Evolutionary conservation across 768 basidiomycete species (phyloP).

Genomic region (Vararia minispora): DNA sequence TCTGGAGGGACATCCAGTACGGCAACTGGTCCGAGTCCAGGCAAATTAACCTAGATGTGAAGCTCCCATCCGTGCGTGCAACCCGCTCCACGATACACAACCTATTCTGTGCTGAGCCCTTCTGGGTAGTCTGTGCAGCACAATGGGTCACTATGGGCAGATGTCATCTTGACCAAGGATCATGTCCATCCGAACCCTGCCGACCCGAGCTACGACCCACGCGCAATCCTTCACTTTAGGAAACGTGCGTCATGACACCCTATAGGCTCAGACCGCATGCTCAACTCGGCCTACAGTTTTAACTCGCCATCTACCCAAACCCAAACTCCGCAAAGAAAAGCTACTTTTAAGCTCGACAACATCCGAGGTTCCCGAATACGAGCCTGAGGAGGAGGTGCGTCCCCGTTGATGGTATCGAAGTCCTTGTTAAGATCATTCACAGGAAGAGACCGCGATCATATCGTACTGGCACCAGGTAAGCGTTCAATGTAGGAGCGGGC

Average conservation of each 20-base stretch:
- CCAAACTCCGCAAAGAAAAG: slow-evolving; percentile 71
- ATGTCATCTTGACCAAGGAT: slow-evolving; percentile 63
- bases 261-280: slow-evolving; percentile 1
- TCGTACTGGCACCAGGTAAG: slow-evolving; percentile 77
- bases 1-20: slow-evolving; percentile 70
- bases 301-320: slow-evolving; percentile 71
- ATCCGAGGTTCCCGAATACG: too few species aligned
- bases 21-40: slow-evolving; percentile 64
- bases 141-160: slow-evolving; percentile 78
- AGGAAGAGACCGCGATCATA: slow-evolving; percentile 29
- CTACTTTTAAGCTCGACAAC: slow-evolving; percentile 50
- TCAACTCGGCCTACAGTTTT: slow-evolving; percentile 41
- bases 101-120: not conserved
- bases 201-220: slow-evolving; percentile 37
- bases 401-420: too few species aligned
- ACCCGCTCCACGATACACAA: too few species aligned
- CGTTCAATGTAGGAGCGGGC: not conserved
- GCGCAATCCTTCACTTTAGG: slow-evolving; percentile 56
- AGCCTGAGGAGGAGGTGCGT: slow-evolving; percentile 38
- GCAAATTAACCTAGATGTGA: slow-evolving; percentile 43
- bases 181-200: slow-evolving; percentile 56
- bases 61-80: slow-evolving; percentile 52
- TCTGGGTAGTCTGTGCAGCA: slow-evolving; percentile 52
- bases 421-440: not conserved
- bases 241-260: slow-evolving; percentile 44